Base-by-base conservation (phyloP, 2,329 filamentous ascomycete species). In the Aureobasidium sp. region DNA sequence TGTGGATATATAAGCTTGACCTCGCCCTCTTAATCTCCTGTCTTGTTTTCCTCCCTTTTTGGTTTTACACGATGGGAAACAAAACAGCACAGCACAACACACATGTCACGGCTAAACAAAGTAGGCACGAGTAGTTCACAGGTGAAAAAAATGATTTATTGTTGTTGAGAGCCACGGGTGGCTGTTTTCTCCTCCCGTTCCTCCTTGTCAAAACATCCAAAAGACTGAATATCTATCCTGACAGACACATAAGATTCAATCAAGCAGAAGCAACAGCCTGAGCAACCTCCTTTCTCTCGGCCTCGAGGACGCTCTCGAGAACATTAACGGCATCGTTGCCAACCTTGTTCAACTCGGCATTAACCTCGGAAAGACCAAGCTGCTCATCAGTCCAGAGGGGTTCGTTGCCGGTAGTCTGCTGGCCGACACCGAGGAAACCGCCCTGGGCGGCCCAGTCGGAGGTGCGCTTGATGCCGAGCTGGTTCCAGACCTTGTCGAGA, bases 351-450 rank as follows among this genome's bases (percentile, higher is more conserved):
- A 90, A 82, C 72, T 87, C 84, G 71, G 83, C 79, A 56, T 85
- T 79, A 15, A 84, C 79, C 70, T 89, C 80, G 63, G 85, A 83
- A 52, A 96, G 82, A 44, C 88, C 90, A 62, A 99, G 84, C 81
- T 99, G 94, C 69, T 83, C 80, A 70, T 97, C 87, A 1, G 90
- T 94, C 94, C 94, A 99, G 44, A 99, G 86, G n/a, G 92, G 87
- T 72, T 84, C 77, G 67, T 82, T 81, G 27, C 27, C 49, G 44
- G 84, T 82, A 2, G 77, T 78, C 63, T 87, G 78, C 66, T 91
- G 87, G 25, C 94, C 94, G 9, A 99, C 94, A 59, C 93, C 94
- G 63, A 97, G 90, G 77, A 97, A 97, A 8, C 94, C 94, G 51
- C 94, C 94, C 72, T 94, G 84, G 15, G 86, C 85, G 34, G 89